Evolutionary conservation across 2,329 filamentous ascomycete genomes (phyloP).

Genomic region (Aspergillus awamori): DNA sequence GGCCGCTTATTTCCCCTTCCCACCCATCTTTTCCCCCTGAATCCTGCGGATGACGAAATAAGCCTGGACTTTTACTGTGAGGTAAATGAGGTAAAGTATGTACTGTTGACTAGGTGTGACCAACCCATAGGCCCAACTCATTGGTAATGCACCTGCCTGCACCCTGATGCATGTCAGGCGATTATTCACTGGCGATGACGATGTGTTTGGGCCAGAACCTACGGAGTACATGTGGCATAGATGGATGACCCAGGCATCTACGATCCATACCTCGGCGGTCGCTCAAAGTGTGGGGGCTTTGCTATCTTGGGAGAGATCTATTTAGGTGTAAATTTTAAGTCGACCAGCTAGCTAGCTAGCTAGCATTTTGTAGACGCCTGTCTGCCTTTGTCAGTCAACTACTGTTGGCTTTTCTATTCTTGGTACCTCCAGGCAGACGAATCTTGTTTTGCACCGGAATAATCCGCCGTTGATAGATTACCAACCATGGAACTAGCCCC

Average conservation of each 20-base stretch:
- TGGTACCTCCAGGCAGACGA: conserved; percentile 4
- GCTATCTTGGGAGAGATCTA: background rate
- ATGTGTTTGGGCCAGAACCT: background rate
- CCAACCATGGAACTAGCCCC: conserved; percentile 16
- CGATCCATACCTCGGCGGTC: background rate
- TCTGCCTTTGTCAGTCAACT: background rate
- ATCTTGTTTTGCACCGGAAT: conserved; percentile 11
- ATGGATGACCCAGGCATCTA: background rate
- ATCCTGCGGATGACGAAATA: conserved; percentile 13
- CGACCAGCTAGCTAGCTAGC: too few relatives aligned
- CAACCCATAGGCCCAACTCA: background rate
- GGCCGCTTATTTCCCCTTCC: conserved; percentile 17
- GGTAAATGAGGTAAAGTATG: background rate
- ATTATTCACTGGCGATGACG: background rate
- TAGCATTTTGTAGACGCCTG: too few relatives aligned
- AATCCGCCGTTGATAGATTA: conserved; percentile 10
- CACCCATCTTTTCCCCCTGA: conserved; percentile 10
- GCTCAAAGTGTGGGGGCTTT: background rate
- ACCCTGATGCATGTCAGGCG: background rate
- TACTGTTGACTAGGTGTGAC: background rate
- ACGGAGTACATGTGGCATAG: background rate
- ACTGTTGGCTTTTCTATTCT: conserved; percentile 6
- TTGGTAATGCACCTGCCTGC: background rate
- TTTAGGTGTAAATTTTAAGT: too few relatives aligned
- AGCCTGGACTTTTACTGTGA: background rate